Conservation (phyloP, 257 asterid species). For the Lycium ferocissimum region DNA sequence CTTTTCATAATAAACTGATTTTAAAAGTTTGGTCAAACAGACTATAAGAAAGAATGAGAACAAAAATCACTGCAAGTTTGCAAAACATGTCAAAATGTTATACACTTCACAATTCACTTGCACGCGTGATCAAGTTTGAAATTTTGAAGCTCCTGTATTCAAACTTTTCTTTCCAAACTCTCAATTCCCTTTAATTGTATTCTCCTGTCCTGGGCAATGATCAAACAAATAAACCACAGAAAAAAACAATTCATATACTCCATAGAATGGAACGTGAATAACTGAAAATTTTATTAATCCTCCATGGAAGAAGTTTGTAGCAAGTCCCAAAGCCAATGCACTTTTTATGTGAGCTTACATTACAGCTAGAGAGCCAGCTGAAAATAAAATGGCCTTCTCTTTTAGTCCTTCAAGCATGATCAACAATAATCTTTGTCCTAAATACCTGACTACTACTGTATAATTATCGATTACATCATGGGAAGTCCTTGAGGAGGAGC, state of each 20-base stretch:
- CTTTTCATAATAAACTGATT: too few species aligned
- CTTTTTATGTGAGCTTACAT: background rate
- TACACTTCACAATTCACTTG: background rate
- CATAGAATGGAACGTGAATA: background rate
- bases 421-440: background rate
- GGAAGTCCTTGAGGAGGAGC: slow-evolving; percentile 54
- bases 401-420: slow-evolving; percentile 8
- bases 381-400: background rate
- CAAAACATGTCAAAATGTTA: too few species aligned
- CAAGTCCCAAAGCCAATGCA: background rate
- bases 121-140: background rate
- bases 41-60: too few species aligned
- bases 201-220: background rate
- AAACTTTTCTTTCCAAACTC: background rate
- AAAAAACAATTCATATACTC: background rate
- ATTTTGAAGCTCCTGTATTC: background rate
- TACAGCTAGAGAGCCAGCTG: background rate
- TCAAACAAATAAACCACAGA: background rate
- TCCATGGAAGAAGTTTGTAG: background rate
- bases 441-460: background rate
- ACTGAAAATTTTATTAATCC: background rate
- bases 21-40: too few species aligned
- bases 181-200: background rate
- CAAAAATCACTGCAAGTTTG: too few species aligned
- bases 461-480: slow-evolving; percentile 32